A percentile compares a stretch with the other conserved stretches of the same genome.
phyloP scores from a whole-genome alignment of 768 basidiomycete species.

The Phanerochaete carnosa region DNA sequence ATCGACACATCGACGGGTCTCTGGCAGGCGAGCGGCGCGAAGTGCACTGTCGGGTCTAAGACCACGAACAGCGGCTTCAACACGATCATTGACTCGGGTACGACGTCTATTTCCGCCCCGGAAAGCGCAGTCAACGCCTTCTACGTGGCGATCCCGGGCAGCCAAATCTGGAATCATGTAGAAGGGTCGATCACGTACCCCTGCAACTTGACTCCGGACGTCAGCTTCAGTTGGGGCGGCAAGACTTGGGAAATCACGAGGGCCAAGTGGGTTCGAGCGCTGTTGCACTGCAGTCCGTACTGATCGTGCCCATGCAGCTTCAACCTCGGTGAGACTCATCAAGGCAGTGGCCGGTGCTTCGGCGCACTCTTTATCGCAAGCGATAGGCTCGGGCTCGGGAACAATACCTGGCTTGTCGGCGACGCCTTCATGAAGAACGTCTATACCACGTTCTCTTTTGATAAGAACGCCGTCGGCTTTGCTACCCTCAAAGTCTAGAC shows the following conservation, averaged over 20 bases:
- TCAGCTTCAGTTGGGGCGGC: conserved; percentile 26
- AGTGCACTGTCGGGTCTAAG: conserved; percentile 15
- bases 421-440: conserved; percentile 33
- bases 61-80: conserved; percentile 16
- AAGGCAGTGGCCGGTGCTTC: conserved; percentile 18
- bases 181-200: conserved; percentile 28
- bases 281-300: background rate
- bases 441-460: conserved; percentile 28
- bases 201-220: conserved; percentile 11
- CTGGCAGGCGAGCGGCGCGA: conserved; percentile 23
- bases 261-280: conserved; percentile 18
- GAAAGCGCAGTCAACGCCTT: background rate
- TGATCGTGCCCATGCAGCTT: conserved; percentile 11
- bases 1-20: conserved; percentile 19
- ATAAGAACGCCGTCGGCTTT: conserved; percentile 25
- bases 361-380: conserved; percentile 27
- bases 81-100: conserved; percentile 29
- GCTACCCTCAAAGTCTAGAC: conserved; percentile 19
- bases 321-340: background rate
- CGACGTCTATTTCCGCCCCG: background rate
- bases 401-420: conserved; percentile 28
- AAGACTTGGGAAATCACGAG: conserved; percentile 28
- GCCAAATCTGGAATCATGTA: conserved; percentile 17
- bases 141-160: conserved; percentile 14
- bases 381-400: conserved; percentile 27